phyloP scores from a whole-genome alignment of 345 rosid genomes.

The Aurinia saxatilis region DNA sequence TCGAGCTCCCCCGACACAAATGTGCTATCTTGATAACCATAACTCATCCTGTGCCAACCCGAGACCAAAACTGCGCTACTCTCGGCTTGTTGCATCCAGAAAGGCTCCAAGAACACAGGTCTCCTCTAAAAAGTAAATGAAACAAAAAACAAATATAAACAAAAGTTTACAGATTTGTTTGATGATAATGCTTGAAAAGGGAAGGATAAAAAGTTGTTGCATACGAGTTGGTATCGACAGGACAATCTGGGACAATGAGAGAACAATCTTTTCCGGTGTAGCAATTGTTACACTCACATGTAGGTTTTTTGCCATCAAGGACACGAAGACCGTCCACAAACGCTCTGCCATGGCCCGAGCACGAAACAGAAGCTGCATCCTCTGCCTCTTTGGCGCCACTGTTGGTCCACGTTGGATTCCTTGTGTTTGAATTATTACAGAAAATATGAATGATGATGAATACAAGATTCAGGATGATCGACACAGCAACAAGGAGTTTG shows the following conservation, averaged over 20 bases:
- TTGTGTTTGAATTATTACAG: no score
- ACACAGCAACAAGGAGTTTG: no score
- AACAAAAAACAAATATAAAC: not conserved
- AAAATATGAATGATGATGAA: no score
- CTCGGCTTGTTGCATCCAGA: conserved; percentile 17
- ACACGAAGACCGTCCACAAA: conserved; percentile 46
- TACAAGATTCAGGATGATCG: no score
- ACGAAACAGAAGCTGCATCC: conserved; percentile 45
- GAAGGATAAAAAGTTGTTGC: conserved; percentile 8
- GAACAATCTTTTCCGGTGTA: conserved; percentile 54
- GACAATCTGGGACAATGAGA: conserved; percentile 30
- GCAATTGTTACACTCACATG: conserved; percentile 64
- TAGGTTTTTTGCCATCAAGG: conserved; percentile 26
- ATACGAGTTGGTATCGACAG: conserved; percentile 45
- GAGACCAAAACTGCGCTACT: conserved; percentile 18
- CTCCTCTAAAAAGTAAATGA: conserved; percentile 1
- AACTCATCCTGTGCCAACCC: conserved; percentile 22
- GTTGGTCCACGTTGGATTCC: conserved; percentile 29
- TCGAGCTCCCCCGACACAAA: conserved; percentile 31
- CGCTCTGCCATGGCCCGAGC: conserved; percentile 72
- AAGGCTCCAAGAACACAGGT: conserved; percentile 27
- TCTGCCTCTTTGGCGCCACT: conserved; percentile 60
- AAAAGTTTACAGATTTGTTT: not conserved
- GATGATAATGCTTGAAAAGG: not conserved
- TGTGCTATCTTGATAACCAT: not conserved